Evolutionary conservation across 2,329 filamentous ascomycete genomes (phyloP).

Genomic region (Myriangium duriaei): DNA sequence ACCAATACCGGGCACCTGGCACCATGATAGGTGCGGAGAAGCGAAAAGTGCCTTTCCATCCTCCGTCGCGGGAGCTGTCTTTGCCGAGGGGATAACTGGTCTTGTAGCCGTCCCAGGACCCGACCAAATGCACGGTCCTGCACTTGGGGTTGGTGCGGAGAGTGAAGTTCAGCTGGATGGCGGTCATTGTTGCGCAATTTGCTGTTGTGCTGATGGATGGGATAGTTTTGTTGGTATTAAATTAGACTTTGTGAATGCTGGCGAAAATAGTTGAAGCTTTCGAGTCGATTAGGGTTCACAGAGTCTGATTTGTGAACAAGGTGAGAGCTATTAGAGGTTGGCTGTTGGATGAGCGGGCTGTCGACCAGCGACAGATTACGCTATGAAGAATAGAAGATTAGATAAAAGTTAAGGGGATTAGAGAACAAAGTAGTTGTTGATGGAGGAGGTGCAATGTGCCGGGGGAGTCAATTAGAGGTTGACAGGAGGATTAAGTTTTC

Average conservation of each 20-base stretch:
- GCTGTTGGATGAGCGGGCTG: slow-evolving; percentile 12
- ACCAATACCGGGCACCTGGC: slow-evolving; percentile 93
- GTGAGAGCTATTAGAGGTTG: slow-evolving; percentile 21
- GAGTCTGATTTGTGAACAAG: slow-evolving; percentile 30
- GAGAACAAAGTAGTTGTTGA: slow-evolving; percentile 21
- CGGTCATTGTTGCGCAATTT: slow-evolving; percentile 49
- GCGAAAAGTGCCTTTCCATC: slow-evolving; percentile 84
- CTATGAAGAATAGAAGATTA: background rate
- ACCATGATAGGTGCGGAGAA: slow-evolving; percentile 81
- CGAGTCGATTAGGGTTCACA: slow-evolving; percentile 14
- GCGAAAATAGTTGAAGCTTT: slow-evolving; percentile 12
- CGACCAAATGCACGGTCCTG: slow-evolving; percentile 94
- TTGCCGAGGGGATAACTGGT: slow-evolving; percentile 90
- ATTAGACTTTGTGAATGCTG: slow-evolving; percentile 19
- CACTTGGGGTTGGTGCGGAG: slow-evolving; percentile 91
- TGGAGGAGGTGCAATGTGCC: slow-evolving; percentile 15
- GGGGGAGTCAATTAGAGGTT: slow-evolving; percentile 14
- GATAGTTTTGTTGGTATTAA: slow-evolving; percentile 14
- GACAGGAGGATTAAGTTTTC: slow-evolving; percentile 13
- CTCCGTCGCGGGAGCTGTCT: slow-evolving; percentile 60
- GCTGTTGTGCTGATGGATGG: slow-evolving; percentile 14
- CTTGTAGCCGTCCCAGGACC: slow-evolving; percentile 95
- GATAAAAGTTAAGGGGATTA: background rate
- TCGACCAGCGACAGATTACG: slow-evolving; percentile 23
- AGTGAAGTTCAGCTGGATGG: slow-evolving; percentile 88